These are phyloP conservation scores for Melampsora americana DNA, from an alignment of 1,284 basidiomycete species.

Conservation along the genomic window DNA sequence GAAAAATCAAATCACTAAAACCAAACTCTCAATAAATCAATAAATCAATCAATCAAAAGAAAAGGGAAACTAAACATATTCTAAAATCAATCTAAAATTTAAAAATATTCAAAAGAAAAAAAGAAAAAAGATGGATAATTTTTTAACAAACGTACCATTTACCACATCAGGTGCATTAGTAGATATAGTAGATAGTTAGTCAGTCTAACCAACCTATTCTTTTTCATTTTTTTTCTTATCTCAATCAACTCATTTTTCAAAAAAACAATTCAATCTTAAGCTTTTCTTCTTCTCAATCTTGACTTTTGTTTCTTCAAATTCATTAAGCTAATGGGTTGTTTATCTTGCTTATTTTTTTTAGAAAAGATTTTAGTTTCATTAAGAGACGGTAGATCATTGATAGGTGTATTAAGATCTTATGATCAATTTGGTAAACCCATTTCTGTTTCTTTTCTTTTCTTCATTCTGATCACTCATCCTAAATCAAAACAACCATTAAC, in stretches of 20 bases:
- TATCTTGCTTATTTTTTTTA: constrained; percentile 55
- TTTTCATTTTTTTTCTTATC: constrained; percentile 49
- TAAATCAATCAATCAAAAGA: too few species aligned
- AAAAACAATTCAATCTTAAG: too few species aligned
- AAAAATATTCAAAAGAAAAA: too few species aligned
- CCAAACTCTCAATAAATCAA: too few species aligned
- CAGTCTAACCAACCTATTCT: constrained; percentile 57
- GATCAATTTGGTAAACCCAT: constrained; percentile 89
- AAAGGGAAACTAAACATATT: too few species aligned
- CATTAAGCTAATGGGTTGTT: neutral
- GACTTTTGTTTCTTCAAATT: too few species aligned
- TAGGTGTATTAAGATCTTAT: constrained; percentile 92
- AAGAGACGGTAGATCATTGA: constrained; percentile 90
- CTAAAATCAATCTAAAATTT: too few species aligned
- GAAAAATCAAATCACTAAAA: too few species aligned
- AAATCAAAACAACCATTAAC: neutral
- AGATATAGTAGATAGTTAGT: constrained; percentile 98
- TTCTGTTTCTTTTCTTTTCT: neutral
- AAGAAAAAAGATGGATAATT: constrained; percentile 30
- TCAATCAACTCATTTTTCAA: neutral
- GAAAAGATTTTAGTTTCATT: constrained; percentile 98
- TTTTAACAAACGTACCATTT: constrained; percentile 64
- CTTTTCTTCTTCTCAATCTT: neutral
- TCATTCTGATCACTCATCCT: neutral
- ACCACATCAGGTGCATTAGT: constrained; percentile 93